Conservation (phyloP, 257 asterid genomes). For the Jasminum sambac region DNA sequence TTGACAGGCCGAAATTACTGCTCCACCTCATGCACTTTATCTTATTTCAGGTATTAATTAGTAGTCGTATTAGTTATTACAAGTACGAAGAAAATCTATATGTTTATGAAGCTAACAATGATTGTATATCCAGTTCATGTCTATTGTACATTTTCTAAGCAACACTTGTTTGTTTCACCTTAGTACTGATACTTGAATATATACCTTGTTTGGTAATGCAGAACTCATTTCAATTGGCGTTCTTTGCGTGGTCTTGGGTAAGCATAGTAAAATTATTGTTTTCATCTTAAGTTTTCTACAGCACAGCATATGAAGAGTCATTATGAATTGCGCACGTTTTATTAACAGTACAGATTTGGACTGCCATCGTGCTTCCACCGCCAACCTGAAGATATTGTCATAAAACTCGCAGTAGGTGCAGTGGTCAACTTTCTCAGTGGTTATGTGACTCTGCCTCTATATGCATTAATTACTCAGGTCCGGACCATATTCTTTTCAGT, state of each 20-base stretch:
- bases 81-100: not conserved
- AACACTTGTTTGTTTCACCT: not conserved
- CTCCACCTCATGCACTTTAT: slow-evolving; percentile 76
- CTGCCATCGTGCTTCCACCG: slow-evolving; percentile 69
- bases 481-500: no score
- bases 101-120: not conserved
- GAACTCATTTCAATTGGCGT: slow-evolving; percentile 80
- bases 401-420: slow-evolving; percentile 49
- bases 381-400: slow-evolving; percentile 49
- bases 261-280: slow-evolving; percentile 19
- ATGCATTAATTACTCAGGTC: slow-evolving; percentile 73
- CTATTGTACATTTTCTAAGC: not conserved
- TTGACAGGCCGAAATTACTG: slow-evolving; percentile 55
- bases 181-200: not conserved
- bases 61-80: not conserved
- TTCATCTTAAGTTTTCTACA: not conserved
- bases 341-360: slow-evolving; percentile 56
- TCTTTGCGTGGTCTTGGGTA: slow-evolving; percentile 79
- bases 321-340: not conserved
- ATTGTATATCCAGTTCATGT: not conserved
- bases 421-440: slow-evolving; percentile 68
- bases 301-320: not conserved
- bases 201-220: slow-evolving; percentile 30
- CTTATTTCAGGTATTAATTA: slow-evolving; percentile 66
- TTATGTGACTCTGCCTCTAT: slow-evolving; percentile 71